Conservation (phyloP, 306 rosid genomes). For the Astragalus glycyphyllos region DNA sequence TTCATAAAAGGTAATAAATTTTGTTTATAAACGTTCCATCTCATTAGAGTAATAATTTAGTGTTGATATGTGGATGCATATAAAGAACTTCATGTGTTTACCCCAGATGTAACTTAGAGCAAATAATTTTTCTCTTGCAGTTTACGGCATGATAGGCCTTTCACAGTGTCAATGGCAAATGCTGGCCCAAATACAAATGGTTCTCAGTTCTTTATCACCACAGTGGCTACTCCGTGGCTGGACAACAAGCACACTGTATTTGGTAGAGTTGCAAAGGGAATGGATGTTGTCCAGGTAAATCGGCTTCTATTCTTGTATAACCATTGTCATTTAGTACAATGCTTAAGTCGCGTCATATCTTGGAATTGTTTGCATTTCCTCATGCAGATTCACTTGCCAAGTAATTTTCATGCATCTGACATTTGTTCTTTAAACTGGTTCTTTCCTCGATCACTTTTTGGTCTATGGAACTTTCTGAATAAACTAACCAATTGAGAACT, state of each 20-base stretch:
- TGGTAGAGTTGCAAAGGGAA: conserved; percentile 92
- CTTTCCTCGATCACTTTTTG: conserved; percentile 1
- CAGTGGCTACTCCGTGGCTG: conserved; percentile 99
- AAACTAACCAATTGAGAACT: conserved; percentile 30
- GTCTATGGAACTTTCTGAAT: conserved; percentile 20
- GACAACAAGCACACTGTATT: conserved; percentile 98
- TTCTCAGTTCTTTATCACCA: conserved; percentile 97
- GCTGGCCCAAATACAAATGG: conserved; percentile 95
- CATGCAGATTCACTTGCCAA: conserved; percentile 10
- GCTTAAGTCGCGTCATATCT: conserved; percentile 8
- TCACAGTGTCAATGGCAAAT: conserved; percentile 97
- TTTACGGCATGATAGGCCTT: conserved; percentile 95
- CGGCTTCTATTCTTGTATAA: conserved; percentile 30
- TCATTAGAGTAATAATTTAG: neutral
- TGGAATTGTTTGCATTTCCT: conserved; percentile 17
- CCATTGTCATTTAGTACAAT: conserved; percentile 22
- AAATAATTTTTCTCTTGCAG: conserved; percentile 56
- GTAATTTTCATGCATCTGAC: conserved; percentile 1
- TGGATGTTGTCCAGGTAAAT: conserved; percentile 97
- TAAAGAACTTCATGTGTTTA: conserved; percentile 13
- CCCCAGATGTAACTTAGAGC: conserved; percentile 38
- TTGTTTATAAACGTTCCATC: conserved; percentile 5
- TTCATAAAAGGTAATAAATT: conserved; percentile 83
- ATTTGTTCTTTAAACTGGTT: neutral
- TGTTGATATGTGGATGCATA: conserved; percentile 3